Evolutionary conservation across 164 flowering plant genomes (phyloP).

Genomic region (Amborella trichopoda): DNA sequence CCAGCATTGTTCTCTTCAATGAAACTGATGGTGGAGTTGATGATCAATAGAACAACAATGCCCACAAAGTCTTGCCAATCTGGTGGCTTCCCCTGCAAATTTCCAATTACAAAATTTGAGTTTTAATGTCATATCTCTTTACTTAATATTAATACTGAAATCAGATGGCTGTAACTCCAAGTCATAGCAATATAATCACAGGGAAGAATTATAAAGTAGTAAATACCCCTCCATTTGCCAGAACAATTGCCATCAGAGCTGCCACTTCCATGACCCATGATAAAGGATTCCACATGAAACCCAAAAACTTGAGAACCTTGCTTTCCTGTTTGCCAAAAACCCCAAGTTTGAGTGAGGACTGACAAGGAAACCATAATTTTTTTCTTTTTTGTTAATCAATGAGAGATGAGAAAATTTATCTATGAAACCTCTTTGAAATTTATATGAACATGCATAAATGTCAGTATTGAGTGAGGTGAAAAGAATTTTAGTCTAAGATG

Average conservation of each 20-base stretch:
- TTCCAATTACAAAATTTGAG: too few relatives aligned
- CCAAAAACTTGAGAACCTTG: constrained; percentile 19
- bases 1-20: constrained; percentile 24
- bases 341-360: neutral
- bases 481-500: too few relatives aligned
- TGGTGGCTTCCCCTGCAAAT: constrained; percentile 16
- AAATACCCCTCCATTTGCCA: constrained; percentile 20
- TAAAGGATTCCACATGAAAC: constrained; percentile 23
- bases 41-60: constrained; percentile 15
- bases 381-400: too few relatives aligned
- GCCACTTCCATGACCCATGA: constrained; percentile 22
- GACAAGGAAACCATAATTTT: neutral
- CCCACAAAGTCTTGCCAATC: constrained; percentile 22
- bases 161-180: too few relatives aligned
- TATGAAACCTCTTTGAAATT: too few relatives aligned
- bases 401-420: too few relatives aligned
- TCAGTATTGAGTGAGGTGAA: too few relatives aligned
- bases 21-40: constrained; percentile 21
- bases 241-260: constrained; percentile 18
- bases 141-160: too few relatives aligned
- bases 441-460: too few relatives aligned
- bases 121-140: too few relatives aligned
- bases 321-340: constrained; percentile 6
- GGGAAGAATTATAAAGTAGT: neutral
- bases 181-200: neutral